phyloP scores from a whole-genome alignment of 345 rosid species.

The Euclidium syriacum region DNA sequence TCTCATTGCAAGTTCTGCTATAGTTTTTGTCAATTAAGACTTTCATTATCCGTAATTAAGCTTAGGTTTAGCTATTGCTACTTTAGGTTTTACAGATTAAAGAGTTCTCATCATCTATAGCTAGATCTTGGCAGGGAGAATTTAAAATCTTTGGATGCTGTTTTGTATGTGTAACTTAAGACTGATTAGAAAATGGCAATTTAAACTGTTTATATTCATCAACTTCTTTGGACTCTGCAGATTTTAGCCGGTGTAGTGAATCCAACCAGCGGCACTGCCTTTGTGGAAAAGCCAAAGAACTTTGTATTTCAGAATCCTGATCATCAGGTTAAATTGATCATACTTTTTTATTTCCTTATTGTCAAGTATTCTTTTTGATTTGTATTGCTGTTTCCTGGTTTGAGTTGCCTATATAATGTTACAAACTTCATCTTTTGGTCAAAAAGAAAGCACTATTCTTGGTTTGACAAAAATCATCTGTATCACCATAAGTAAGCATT shows the following conservation, averaged over 20 bases:
- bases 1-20: neutral
- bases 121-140: neutral
- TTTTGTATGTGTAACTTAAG: neutral
- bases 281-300: conserved; percentile 65
- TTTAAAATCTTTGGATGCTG: conserved; percentile 6
- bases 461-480: neutral
- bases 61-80: neutral
- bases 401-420: neutral
- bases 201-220: neutral
- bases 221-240: conserved; percentile 36
- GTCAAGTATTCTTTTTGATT: neutral
- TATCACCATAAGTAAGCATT: neutral
- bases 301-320: conserved; percentile 92
- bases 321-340: conserved; percentile 62
- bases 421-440: neutral
- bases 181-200: neutral
- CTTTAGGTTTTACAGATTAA: neutral
- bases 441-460: neutral
- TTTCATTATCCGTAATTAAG: neutral
- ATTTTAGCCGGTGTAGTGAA: conserved; percentile 80
- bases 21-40: neutral
- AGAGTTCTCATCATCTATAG: neutral
- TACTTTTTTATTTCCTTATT: neutral
- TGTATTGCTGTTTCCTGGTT: neutral
- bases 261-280: conserved; percentile 57